A percentile compares a stretch with the other conserved stretches of the same genome.
phyloP scores from a whole-genome alignment of 1,284 basidiomycete species.

The Cystobasidium pallidum region DNA sequence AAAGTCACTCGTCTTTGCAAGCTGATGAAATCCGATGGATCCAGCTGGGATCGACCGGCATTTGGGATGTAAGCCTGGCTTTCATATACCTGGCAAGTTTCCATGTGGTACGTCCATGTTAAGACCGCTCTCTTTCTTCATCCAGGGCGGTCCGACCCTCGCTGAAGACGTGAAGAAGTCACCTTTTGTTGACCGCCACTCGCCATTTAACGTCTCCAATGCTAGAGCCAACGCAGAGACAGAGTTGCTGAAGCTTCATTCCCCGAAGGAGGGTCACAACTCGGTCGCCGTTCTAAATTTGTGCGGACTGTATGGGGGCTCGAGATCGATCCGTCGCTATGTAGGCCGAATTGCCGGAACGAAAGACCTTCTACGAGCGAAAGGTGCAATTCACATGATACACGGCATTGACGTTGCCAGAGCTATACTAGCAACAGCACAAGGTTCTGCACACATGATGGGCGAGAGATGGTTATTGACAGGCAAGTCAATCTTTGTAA shows the following conservation, averaged over 20 bases:
- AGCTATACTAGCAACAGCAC: constrained; percentile 60
- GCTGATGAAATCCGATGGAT: constrained; percentile 59
- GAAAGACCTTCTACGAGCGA: constrained; percentile 63
- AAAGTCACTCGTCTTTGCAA: constrained; percentile 28
- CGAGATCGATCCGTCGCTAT: constrained; percentile 62
- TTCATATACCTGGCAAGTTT: no score
- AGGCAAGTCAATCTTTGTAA: background rate
- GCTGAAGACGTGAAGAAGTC: constrained; percentile 44
- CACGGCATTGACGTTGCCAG: constrained; percentile 62
- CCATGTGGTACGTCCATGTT: background rate
- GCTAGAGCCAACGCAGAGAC: constrained; percentile 62
- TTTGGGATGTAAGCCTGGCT: constrained; percentile 64
- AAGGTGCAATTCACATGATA: constrained; percentile 64
- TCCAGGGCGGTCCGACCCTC: constrained; percentile 53
- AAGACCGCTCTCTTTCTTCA: background rate
- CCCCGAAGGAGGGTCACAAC: constrained; percentile 51
- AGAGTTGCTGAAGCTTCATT: constrained; percentile 62
- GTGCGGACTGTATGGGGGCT: constrained; percentile 67
- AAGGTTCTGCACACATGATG: constrained; percentile 11
- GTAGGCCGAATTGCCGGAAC: constrained; percentile 63
- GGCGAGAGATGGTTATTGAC: constrained; percentile 47
- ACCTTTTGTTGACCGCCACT: constrained; percentile 64
- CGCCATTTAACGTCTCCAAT: constrained; percentile 58
- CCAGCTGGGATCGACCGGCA: constrained; percentile 66
- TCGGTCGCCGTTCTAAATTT: constrained; percentile 64